Evolutionary conservation across 2,329 filamentous ascomycete genomes (phyloP).

Genomic region (Cytospora leucostoma): DNA sequence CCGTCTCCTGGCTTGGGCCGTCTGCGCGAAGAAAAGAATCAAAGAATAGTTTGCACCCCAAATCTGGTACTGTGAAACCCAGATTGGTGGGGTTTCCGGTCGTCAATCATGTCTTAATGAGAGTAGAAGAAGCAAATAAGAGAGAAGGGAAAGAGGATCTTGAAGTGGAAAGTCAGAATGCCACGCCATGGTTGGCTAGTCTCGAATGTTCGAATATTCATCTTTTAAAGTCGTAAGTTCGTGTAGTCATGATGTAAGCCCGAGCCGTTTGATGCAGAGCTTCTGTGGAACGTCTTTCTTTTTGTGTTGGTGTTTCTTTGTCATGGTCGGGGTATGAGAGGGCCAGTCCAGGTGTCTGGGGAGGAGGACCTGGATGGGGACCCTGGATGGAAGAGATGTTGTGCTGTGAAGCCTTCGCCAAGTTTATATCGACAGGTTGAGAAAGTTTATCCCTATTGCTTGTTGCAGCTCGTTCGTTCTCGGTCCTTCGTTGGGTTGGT

Average conservation of each 20-base stretch:
- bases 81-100: constrained; percentile 1
- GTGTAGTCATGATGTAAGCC: constrained; percentile 19
- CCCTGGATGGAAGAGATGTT: constrained; percentile 33
- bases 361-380: constrained; percentile 11
- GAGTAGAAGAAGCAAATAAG: background rate
- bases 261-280: constrained; percentile 13
- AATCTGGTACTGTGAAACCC: constrained; percentile 5
- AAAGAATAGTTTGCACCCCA: background rate
- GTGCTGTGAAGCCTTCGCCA: constrained; percentile 41
- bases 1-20: background rate
- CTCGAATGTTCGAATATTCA: constrained; percentile 27
- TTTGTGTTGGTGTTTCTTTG: constrained; percentile 17
- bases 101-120: constrained; percentile 6
- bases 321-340: constrained; percentile 22
- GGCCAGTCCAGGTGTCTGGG: constrained; percentile 2
- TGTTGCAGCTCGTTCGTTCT: constrained; percentile 4
- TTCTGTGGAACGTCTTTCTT: constrained; percentile 5
- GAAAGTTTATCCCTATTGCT: constrained; percentile 9
- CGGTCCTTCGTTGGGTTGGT: background rate
- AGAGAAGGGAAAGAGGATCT: background rate
- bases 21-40: background rate
- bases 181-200: constrained; percentile 1
- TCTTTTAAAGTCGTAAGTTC: constrained; percentile 25
- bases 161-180: constrained; percentile 8
- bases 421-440: constrained; percentile 34